Conservation (phyloP, 2,329 filamentous ascomycete genomes). For the Colletotrichum lini region DNA sequence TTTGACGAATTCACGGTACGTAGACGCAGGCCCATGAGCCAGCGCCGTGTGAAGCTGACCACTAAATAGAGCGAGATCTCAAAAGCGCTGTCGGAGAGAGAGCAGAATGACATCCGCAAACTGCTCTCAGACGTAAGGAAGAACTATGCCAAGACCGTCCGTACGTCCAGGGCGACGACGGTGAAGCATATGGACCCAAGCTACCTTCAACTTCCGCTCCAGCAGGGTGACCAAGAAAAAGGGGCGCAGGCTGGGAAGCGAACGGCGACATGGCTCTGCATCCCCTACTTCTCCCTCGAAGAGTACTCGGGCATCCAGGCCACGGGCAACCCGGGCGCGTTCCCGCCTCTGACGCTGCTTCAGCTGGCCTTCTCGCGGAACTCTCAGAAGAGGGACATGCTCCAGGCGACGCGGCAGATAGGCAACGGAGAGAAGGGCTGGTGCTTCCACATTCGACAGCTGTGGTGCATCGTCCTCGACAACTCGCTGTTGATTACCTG, state of each 20-base stretch:
- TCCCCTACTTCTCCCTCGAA: conserved; percentile 64
- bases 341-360: conserved; percentile 60
- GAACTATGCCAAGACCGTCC: conserved; percentile 53
- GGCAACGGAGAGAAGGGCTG: conserved; percentile 51
- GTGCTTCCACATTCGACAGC: conserved; percentile 64
- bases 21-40: background rate
- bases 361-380: conserved; percentile 60
- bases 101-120: conserved; percentile 53
- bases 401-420: conserved; percentile 61
- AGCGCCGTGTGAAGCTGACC: background rate
- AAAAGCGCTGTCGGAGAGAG: conserved; percentile 42
- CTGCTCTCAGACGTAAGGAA: conserved; percentile 57
- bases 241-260: conserved; percentile 40
- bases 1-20: conserved; percentile 59
- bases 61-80: conserved; percentile 53
- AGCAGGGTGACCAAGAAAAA: conserved; percentile 43
- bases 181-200: conserved; percentile 60
- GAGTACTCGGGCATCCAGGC: conserved; percentile 57
- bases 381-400: conserved; percentile 58
- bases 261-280: conserved; percentile 57
- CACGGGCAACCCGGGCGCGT: conserved; percentile 51
- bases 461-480: conserved; percentile 63
- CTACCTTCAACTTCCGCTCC: conserved; percentile 54
- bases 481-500: conserved; percentile 61
- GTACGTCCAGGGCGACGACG: conserved; percentile 54